Evolutionary conservation across 1,284 basidiomycete species (phyloP).

Genomic region (Agaricales sp.): DNA sequence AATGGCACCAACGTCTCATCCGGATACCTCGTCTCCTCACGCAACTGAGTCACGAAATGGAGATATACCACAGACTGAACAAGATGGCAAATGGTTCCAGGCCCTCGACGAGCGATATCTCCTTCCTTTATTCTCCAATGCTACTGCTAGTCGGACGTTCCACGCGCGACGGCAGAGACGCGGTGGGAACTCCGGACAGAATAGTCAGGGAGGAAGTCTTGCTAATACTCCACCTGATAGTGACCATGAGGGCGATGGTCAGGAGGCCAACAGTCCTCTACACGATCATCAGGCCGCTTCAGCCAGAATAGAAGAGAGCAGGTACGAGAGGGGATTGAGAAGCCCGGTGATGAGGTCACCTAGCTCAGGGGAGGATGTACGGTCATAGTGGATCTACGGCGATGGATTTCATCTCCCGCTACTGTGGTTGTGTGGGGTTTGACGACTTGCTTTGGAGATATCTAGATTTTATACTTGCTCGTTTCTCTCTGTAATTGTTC

Average conservation of each 20-base stretch:
- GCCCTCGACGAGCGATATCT: slow-evolving; percentile 91
- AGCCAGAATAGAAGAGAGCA: slow-evolving; percentile 6
- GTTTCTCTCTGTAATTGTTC: no score
- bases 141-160: slow-evolving; percentile 82
- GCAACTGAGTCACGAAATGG: neutral
- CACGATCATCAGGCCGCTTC: neutral
- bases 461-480: no score
- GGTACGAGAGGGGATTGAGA: slow-evolving; percentile 45
- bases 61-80: slow-evolving; percentile 10
- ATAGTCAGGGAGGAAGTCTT: slow-evolving; percentile 12
- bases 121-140: slow-evolving; percentile 90
- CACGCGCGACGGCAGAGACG: slow-evolving; percentile 49
- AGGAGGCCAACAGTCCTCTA: slow-evolving; percentile 15
- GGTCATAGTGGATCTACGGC: no score
- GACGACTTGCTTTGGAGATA: no score
- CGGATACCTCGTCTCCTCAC: slow-evolving; percentile 1
- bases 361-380: slow-evolving; percentile 20
- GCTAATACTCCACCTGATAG: slow-evolving; percentile 40
- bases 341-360: slow-evolving; percentile 42
- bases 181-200: neutral
- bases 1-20: slow-evolving; percentile 40
- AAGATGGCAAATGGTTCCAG: slow-evolving; percentile 92
- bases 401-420: no score
- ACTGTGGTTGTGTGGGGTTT: no score
- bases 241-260: slow-evolving; percentile 43